Evolutionary conservation across 2,329 filamentous ascomycete species (phyloP).

Genomic region (Aspergillus carbonarius): DNA sequence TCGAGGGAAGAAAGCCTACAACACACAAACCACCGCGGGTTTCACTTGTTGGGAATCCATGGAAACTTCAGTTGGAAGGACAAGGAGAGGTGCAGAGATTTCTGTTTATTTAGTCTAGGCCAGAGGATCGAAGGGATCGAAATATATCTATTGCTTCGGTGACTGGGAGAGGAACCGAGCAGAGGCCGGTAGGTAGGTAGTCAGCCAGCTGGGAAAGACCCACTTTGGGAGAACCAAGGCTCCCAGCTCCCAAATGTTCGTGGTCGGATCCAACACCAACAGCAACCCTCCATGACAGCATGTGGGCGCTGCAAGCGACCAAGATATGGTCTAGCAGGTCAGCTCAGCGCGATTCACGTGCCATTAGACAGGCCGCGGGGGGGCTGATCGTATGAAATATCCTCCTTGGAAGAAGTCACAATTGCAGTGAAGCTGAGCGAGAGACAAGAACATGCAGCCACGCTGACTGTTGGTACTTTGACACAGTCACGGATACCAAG

Average conservation of each 20-base stretch:
- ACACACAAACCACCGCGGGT: conserved; percentile 78
- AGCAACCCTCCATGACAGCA: background rate
- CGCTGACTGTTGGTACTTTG: background rate
- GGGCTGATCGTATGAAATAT: background rate
- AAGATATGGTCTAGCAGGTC: background rate
- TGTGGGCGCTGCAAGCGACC: background rate
- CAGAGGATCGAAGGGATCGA: background rate
- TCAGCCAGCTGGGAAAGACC: background rate
- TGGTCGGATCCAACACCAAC: background rate
- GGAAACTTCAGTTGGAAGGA: conserved; percentile 1
- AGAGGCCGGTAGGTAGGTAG: background rate
- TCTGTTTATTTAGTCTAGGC: background rate
- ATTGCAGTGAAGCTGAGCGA: background rate
- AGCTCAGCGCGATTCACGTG: background rate
- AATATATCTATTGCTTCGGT: background rate
- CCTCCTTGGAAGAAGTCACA: background rate
- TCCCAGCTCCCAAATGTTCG: background rate
- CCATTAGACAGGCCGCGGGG: background rate
- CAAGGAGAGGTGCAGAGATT: background rate
- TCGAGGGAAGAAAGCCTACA: conserved; percentile 50
- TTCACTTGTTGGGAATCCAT: conserved; percentile 34
- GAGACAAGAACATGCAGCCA: background rate
- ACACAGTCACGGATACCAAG: background rate
- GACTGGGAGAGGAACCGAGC: background rate
- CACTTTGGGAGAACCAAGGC: background rate